A percentile compares a stretch with the other conserved stretches of the same genome.
These are phyloP conservation scores for Gynostemma pentaphyllum DNA, from an alignment of 306 rosid species.

Conservation along the genomic window DNA sequence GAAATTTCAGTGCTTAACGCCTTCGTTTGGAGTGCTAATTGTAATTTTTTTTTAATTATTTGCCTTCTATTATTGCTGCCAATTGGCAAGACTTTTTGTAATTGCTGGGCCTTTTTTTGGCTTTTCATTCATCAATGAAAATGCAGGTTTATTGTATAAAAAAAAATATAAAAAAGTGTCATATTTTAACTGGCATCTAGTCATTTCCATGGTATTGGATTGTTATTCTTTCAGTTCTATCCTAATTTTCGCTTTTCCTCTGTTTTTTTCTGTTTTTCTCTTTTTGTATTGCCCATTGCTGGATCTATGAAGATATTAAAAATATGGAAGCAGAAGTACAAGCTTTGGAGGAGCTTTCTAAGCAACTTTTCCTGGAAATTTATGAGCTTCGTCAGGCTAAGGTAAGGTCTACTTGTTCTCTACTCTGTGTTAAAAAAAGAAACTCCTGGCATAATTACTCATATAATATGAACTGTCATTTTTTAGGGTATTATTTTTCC, in stretches of 20 bases:
- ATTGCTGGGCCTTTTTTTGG: too few relatives aligned
- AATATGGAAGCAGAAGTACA: slow-evolving; percentile 87
- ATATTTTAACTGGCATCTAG: too few relatives aligned
- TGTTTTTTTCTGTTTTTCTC: too few relatives aligned
- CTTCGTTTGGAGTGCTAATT: too few relatives aligned
- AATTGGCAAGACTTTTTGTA: too few relatives aligned
- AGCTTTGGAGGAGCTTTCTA: slow-evolving; percentile 90
- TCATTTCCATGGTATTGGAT: slow-evolving; percentile 4
- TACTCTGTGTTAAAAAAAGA: not conserved
- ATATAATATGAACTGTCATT: not conserved
- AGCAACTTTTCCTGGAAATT: slow-evolving; percentile 91
- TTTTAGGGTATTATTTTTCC: not conserved
- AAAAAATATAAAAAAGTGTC: too few relatives aligned
- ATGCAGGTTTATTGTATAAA: too few relatives aligned
- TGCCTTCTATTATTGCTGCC: too few relatives aligned
- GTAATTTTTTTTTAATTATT: too few relatives aligned
- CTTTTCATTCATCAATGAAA: too few relatives aligned
- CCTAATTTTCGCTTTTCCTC: not conserved
- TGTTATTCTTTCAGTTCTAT: not conserved
- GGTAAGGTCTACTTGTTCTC: slow-evolving; percentile 54
- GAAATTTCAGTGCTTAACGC: too few relatives aligned
- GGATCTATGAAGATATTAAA: slow-evolving; percentile 47
- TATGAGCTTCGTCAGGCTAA: slow-evolving; percentile 94
- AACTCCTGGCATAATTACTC: not conserved
- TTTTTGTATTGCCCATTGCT: not conserved